Evolutionary conservation across 257 asterid genomes (phyloP).

Genomic region (Lithospermum erythrorhizon): DNA sequence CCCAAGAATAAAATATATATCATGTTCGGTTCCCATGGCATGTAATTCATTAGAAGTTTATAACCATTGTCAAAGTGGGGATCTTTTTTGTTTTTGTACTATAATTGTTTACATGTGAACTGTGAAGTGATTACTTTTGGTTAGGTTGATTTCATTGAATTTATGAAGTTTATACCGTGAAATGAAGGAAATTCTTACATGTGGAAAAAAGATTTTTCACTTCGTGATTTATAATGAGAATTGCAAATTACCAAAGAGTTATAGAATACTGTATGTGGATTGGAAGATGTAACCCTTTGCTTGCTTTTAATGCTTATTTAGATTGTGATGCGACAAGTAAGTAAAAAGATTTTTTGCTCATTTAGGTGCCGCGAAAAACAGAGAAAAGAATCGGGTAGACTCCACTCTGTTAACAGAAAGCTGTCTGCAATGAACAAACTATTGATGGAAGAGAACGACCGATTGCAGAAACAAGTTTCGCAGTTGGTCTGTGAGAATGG

Average conservation of each 20-base stretch:
- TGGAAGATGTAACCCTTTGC: too few relatives aligned
- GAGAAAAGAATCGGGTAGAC: constrained; percentile 68
- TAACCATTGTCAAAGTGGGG: neutral
- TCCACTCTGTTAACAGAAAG: constrained; percentile 83
- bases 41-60: neutral
- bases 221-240: neutral
- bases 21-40: neutral
- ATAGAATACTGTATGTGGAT: too few relatives aligned
- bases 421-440: constrained; percentile 79
- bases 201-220: neutral
- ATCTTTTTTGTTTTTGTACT: neutral
- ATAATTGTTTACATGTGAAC: too few relatives aligned
- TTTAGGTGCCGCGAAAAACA: constrained; percentile 91
- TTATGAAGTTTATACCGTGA: neutral
- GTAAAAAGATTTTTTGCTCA: too few relatives aligned
- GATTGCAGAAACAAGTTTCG: constrained; percentile 90
- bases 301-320: too few relatives aligned
- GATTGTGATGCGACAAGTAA: too few relatives aligned
- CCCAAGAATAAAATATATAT: too few relatives aligned
- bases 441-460: constrained; percentile 93
- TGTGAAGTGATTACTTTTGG: neutral
- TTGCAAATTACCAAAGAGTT: neutral
- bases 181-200: neutral
- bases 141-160: neutral
- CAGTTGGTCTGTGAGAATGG: constrained; percentile 90